Base-by-base conservation (phyloP, 2,329 filamentous ascomycete species). In the Aspergillus unguis region DNA sequence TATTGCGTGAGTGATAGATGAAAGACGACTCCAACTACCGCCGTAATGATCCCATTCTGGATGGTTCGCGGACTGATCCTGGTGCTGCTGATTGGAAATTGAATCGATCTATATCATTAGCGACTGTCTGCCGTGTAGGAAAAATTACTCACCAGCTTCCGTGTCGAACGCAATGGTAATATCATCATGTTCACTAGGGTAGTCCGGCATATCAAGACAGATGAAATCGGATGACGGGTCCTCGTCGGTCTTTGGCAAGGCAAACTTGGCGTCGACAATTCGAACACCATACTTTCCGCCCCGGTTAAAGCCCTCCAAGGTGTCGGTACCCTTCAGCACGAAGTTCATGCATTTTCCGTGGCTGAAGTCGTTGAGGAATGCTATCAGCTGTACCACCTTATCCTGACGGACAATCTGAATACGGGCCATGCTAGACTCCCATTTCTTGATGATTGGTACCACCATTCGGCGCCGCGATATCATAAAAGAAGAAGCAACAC, bases 271-370 rank as follows among this genome's bases (percentile, higher is more conserved):
- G 67, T 96, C 92, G 27, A 92, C 86, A 57, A 96, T 83, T 67
- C 86, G 87, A 52, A 96, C 75, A 6, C 86, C 86, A 32, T 81
- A 82, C 67, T 90, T 92, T 58, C 81, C 80, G 45, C 81, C 80
- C 42, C 81, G 79, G 53, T 76, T 76, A 60, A 86, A 83, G 36
- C 74, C 81, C 72, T 96, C 91, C 63, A 92, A 92, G 0, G 85
- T 80, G 66, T 96, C 92, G 1, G 89, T 95, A 6, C 85, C 84
- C 70, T 92, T 92, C 54, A 96, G 80, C 29, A 87, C 80, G 67
- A 96, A 95, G 61, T 90, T 91, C 87, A 96, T 90, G 66, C 88
- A 90, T 60, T 90, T 85, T 3, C 91, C 90, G 63, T 95, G 88
- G 40, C 83, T 84, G 70, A 95, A 96, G 54, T 92, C 88, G 58